Evolutionary conservation across 306 rosid genomes (phyloP).

Genomic region (Vicia villosa): DNA sequence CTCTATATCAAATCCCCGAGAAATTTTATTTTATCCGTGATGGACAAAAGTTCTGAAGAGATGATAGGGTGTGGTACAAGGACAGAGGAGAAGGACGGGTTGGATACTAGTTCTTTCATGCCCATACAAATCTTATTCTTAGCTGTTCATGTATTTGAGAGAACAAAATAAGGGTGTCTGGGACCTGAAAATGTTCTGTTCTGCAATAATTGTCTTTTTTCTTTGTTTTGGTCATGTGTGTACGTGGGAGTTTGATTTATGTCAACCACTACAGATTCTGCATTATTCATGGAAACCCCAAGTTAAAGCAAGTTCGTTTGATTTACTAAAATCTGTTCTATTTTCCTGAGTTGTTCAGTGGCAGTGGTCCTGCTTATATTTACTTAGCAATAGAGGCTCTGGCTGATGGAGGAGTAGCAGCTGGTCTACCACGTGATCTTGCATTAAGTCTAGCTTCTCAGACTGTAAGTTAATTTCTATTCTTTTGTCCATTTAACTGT

Average conservation of each 20-base stretch:
- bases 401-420: conserved; percentile 99
- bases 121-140: background rate
- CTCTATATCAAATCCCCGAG: conserved; percentile 6
- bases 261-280: conserved; percentile 21
- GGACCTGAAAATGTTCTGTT: conserved; percentile 27
- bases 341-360: conserved; percentile 63
- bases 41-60: background rate
- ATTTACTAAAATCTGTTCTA: conserved; percentile 20
- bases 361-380: conserved; percentile 94
- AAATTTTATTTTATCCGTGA: conserved; percentile 20
- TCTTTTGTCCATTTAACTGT: conserved; percentile 9
- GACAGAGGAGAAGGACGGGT: conserved; percentile 8
- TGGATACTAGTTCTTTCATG: conserved; percentile 8
- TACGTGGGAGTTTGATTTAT: conserved; percentile 16
- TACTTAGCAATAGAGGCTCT: conserved; percentile 93
- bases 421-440: conserved; percentile 94
- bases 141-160: conserved; percentile 18
- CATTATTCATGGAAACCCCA: background rate
- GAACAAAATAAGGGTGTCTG: conserved; percentile 20
- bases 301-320: background rate
- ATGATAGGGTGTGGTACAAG: conserved; percentile 13
- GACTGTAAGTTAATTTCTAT: conserved; percentile 68
- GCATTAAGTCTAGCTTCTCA: conserved; percentile 88
- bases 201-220: background rate
- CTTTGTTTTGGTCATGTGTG: conserved; percentile 4